Evolutionary conservation across 768 basidiomycete genomes (phyloP), one percentile per base, ranked within the genome.

Genomic region (Leccinum boreale): DNA sequence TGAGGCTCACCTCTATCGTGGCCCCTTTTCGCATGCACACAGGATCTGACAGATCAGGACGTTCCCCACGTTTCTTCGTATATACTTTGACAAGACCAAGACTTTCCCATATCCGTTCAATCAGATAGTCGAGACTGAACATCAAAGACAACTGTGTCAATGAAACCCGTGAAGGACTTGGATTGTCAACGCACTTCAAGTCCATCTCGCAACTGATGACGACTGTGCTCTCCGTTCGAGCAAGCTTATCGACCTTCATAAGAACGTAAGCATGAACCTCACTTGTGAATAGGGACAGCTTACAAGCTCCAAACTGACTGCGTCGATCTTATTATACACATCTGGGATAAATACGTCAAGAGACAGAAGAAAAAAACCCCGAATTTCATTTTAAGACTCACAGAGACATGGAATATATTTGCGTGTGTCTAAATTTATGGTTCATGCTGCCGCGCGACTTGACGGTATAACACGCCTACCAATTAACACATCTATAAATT

Each of bases 401-500:
- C 90, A 98, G 46, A 98, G 80, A 71, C 94, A 96, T 17, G 92
- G 93, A 3, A 97, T 82, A 67, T 98, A 98, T 80, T 98, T 98
- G 65, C 96, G 83, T 7, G 90, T 95, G 21, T 91, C 91, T 91
- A 62, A 36, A 54, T 51, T n/a, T 11, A 47, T 15, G 44, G 45
- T 52, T 67, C 33, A 50, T 14, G 28, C 35, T 11, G 19, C 28
- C 28, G 35, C 35, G 10, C 11, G 35, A 33, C 28, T 58, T 11
- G 23, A 26, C 17, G 19, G 52, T 33, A 24, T 65, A 26, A 44
- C 26, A 19, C 12, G 55, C 68, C 35, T 65, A 86, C 94, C 97
- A 52, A 99, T 91, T 23, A 99, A 80, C n/a, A 98, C 92, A 69
- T 99, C 97, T 61, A 99, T 96, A 67, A 99, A 97, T 70, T 98